Evolutionary conservation across 2,329 filamentous ascomycete species (phyloP).

Genomic region (Phialophora macrospora): DNA sequence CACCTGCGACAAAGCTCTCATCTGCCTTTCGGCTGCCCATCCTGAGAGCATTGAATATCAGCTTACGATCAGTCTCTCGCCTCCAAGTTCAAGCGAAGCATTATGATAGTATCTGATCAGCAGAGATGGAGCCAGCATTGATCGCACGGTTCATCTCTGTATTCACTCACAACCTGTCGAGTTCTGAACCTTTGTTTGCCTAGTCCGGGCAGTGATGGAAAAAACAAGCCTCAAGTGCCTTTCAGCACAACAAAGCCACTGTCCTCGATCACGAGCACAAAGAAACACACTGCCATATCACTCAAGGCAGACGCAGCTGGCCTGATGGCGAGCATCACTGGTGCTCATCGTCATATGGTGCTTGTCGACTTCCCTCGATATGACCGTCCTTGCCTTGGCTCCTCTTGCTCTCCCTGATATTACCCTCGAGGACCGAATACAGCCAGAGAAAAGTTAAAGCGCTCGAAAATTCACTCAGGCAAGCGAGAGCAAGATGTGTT

Average conservation of each 20-base stretch:
- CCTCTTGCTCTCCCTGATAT: neutral
- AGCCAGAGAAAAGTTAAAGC: neutral
- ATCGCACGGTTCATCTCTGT: neutral
- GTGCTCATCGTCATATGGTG: neutral
- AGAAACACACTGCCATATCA: neutral
- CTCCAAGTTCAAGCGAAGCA: neutral
- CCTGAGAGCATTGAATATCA: neutral
- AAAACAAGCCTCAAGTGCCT: neutral
- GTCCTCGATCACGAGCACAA: neutral
- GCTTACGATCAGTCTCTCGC: neutral
- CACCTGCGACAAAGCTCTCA: neutral
- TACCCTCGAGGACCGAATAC: neutral
- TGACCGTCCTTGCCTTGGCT: neutral
- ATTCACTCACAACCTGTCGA: neutral
- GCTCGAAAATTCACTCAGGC: neutral
- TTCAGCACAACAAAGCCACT: neutral
- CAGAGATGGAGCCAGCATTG: neutral
- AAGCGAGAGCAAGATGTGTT: slow-evolving; percentile 29
- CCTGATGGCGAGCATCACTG: neutral
- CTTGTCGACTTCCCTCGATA: neutral
- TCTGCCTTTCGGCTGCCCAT: neutral
- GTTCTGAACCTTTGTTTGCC: neutral
- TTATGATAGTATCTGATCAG: neutral
- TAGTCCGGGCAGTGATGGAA: neutral
- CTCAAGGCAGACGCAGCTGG: slow-evolving; percentile 7